Percentiles rank a stretch among this genome's conserved stretches.
phyloP scores from a whole-genome alignment of 768 basidiomycete genomes.

The Cantharellus anzutake region DNA sequence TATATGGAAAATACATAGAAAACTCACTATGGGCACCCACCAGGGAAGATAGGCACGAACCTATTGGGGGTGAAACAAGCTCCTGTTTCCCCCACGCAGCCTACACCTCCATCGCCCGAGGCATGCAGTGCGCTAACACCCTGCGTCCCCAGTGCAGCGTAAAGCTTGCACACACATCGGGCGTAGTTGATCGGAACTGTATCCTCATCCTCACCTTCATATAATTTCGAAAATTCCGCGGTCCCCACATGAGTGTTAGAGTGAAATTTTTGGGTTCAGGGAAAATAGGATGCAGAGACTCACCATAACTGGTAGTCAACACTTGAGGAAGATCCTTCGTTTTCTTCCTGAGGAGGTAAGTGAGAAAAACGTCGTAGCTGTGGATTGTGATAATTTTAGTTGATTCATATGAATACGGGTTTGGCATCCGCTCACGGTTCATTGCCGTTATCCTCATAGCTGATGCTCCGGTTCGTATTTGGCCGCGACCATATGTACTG shows the following conservation, averaged over 20 bases:
- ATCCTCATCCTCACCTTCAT: constrained; percentile 1
- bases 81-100: no score
- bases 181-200: constrained; percentile 2
- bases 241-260: no score
- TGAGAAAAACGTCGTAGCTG: no score
- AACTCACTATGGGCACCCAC: constrained; percentile 2
- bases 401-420: no score
- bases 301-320: no score
- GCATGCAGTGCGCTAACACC: constrained; percentile 2
- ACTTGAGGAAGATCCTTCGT: no score
- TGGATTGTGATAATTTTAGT: no score
- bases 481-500: not conserved
- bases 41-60: constrained; percentile 5
- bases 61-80: not conserved
- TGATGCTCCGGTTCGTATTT: not conserved
- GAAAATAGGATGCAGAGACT: not conserved
- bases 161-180: not conserved
- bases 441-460: not conserved
- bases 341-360: no score
- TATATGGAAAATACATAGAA: no score
- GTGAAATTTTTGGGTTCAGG: no score
- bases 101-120: constrained; percentile 1
- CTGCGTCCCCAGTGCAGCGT: constrained; percentile 1
- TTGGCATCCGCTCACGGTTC: not conserved
- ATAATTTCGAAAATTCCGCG: no score